A percentile compares a stretch with the other conserved stretches of the same genome.
Evolutionary conservation across 441 rosid species (phyloP).

Genomic region (Omphalea diandra): DNA sequence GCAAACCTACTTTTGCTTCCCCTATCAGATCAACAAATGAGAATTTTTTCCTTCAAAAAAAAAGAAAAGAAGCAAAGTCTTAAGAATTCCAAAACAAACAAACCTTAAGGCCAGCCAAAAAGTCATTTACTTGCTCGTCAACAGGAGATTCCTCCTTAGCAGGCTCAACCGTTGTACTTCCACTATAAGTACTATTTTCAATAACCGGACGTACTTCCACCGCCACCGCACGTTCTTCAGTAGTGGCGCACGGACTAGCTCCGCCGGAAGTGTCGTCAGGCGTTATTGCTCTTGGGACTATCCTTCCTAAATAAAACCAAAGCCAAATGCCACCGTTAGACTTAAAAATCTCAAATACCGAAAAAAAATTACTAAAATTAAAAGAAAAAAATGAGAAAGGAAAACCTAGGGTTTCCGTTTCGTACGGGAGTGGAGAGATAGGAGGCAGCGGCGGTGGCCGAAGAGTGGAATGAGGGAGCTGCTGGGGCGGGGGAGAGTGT

Average conservation of each 20-base stretch:
- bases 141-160: constrained; percentile 33
- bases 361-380: not conserved
- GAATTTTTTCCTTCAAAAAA: no score
- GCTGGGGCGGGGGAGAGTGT: constrained; percentile 5
- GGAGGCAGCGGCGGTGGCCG: constrained; percentile 19
- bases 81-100: not conserved
- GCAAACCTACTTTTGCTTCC: constrained; percentile 36
- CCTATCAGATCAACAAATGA: not conserved
- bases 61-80: not conserved
- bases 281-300: constrained; percentile 45
- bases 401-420: constrained; percentile 27
- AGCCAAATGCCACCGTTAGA: not conserved
- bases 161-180: constrained; percentile 22
- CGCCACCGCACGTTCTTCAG: constrained; percentile 31
- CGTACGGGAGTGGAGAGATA: constrained; percentile 47
- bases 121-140: constrained; percentile 39
- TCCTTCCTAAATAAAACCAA: constrained; percentile 23
- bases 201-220: constrained; percentile 38
- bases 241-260: constrained; percentile 34
- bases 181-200: constrained; percentile 32
- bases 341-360: no score
- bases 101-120: constrained; percentile 55
- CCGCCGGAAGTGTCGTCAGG: constrained; percentile 52
- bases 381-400: not conserved
- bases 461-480: constrained; percentile 25